phyloP scores from a whole-genome alignment of 352 stramenopile species.

The Thalassiosira tumida region DNA sequence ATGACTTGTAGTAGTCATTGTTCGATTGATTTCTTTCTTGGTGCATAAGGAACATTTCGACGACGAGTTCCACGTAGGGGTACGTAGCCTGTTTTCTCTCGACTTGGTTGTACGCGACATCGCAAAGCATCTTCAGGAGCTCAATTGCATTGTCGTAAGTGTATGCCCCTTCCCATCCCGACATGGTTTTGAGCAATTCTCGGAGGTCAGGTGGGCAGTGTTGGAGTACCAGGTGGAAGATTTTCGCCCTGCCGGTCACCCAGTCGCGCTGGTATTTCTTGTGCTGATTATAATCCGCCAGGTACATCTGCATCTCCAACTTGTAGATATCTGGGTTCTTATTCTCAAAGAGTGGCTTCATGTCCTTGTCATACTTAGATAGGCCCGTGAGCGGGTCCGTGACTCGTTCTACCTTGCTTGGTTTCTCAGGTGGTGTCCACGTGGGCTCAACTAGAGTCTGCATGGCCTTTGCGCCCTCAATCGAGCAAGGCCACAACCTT shows the following conservation, averaged over 20 bases:
- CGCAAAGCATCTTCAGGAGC: not conserved
- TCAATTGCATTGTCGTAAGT: not conserved
- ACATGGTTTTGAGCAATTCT: conserved; percentile 4
- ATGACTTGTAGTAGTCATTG: too few relatives aligned
- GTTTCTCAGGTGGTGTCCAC: too few relatives aligned
- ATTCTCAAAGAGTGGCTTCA: not conserved
- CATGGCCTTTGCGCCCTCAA: not conserved
- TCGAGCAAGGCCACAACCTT: not conserved
- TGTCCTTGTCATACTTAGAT: not conserved
- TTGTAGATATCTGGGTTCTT: not conserved
- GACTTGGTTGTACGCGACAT: not conserved
- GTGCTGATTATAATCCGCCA: not conserved
- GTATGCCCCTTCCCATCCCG: not conserved
- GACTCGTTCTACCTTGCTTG: too few relatives aligned
- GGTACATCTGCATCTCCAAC: not conserved
- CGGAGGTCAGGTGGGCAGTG: conserved; percentile 2
- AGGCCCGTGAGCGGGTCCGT: too few relatives aligned
- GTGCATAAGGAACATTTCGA: not conserved
- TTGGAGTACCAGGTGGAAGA: not conserved
- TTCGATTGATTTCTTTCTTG: conserved; percentile 1
- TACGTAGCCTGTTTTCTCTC: not conserved
- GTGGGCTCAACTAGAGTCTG: not conserved
- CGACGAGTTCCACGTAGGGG: not conserved
- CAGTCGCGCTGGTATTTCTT: too few relatives aligned
- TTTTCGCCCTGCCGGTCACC: not conserved